These are phyloP conservation scores for Colletotrichum sp. DNA, from an alignment of 2,329 filamentous ascomycete species.

Conservation along the genomic window DNA sequence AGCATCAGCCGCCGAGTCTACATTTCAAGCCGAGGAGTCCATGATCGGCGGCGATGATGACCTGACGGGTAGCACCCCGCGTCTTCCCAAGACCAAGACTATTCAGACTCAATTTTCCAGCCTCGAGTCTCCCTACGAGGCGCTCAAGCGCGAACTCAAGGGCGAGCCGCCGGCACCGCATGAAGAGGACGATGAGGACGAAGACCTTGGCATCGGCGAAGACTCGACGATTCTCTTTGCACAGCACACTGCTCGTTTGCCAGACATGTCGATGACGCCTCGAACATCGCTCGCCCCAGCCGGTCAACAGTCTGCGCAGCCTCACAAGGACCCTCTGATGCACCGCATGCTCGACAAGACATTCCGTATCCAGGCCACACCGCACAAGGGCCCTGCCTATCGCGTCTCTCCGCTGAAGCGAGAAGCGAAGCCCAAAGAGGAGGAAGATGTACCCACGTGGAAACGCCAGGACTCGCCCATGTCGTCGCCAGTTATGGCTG, in stretches of 20 bases:
- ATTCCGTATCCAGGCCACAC: constrained; percentile 92
- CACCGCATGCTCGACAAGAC: constrained; percentile 95
- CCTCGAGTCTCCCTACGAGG: constrained; percentile 79
- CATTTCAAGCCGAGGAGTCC: constrained; percentile 62
- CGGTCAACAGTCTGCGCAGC: constrained; percentile 46
- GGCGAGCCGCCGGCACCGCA: constrained; percentile 35
- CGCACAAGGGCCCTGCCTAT: constrained; percentile 61
- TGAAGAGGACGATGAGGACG: constrained; percentile 38
- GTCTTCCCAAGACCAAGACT: constrained; percentile 58
- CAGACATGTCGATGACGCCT: constrained; percentile 69
- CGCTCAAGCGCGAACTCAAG: constrained; percentile 70
- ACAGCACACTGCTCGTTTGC: constrained; percentile 59
- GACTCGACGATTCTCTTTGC: constrained; percentile 56
- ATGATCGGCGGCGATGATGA: constrained; percentile 70
- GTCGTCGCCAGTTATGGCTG: constrained; percentile 79
- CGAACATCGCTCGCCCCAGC: constrained; percentile 29
- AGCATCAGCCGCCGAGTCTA: constrained; percentile 38
- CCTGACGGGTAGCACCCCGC: constrained; percentile 72
- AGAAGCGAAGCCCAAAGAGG: constrained; percentile 27
- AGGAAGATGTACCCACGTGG: constrained; percentile 46
- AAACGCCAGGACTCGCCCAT: constrained; percentile 59
- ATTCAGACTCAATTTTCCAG: constrained; percentile 61
- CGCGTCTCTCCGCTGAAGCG: constrained; percentile 52
- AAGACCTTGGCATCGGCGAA: constrained; percentile 42
- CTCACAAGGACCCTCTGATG: constrained; percentile 75